Percentiles rank a stretch among this genome's conserved stretches.
Evolutionary conservation across 148 eudicot genomes (phyloP).

Genomic region (Arctostaphylos glauca): DNA sequence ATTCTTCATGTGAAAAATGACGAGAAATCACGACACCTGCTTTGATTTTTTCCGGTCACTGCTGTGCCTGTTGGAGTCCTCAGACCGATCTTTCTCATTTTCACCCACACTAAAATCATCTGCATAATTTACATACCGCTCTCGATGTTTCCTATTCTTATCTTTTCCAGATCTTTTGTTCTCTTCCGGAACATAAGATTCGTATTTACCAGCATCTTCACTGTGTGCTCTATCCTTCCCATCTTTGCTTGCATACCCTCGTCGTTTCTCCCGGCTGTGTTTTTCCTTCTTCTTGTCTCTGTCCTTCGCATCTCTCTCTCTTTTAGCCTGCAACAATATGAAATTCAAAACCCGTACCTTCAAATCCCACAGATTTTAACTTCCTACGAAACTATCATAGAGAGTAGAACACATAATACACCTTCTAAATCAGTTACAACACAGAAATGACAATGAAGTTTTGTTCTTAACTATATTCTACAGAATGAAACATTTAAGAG

Average conservation of each 20-base stretch:
- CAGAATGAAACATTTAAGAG: not conserved
- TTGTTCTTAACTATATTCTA: not conserved
- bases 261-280: conserved; percentile 60
- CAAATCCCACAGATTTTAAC: not conserved
- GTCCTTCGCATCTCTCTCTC: conserved; percentile 55
- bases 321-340: conserved; percentile 54
- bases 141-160: conserved; percentile 63
- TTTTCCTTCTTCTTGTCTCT: conserved; percentile 65
- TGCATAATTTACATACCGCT: conserved; percentile 43
- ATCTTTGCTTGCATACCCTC: conserved; percentile 48
- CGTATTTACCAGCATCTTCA: conserved; percentile 42
- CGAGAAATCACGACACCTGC: conserved; percentile 43
- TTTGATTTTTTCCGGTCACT: conserved; percentile 63
- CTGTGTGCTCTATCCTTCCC: conserved; percentile 49
- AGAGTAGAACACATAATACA: not conserved
- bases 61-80: conserved; percentile 60
- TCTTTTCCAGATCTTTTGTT: conserved; percentile 56
- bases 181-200: conserved; percentile 37
- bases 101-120: conserved; percentile 57
- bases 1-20: not conserved
- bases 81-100: conserved; percentile 56
- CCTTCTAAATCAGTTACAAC: not conserved
- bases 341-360: not conserved
- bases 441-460: not conserved
- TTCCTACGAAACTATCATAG: not conserved